Conservation (phyloP, 768 basidiomycete species). For the Hericium erinaceus region DNA sequence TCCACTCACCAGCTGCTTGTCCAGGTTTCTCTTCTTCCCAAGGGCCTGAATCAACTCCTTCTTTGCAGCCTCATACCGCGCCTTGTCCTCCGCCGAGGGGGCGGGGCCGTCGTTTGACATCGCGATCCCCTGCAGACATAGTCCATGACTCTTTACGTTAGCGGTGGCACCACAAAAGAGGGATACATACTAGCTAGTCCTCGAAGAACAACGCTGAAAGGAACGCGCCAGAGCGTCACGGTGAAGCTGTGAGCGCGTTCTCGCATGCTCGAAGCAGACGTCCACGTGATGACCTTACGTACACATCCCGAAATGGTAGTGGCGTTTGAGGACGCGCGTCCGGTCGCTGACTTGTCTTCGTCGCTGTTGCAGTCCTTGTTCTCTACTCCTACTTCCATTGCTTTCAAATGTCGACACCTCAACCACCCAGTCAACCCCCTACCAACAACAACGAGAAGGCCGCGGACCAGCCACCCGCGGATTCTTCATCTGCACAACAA, state of each 20-base stretch:
- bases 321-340: conserved; percentile 11
- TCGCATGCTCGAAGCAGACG: background rate
- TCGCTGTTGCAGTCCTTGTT: background rate
- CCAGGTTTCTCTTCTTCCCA: conserved; percentile 62
- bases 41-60: conserved; percentile 69
- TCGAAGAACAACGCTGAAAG: background rate
- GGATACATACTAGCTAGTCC: background rate
- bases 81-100: conserved; percentile 56
- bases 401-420: conserved; percentile 4
- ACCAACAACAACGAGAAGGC: conserved; percentile 26
- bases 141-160: conserved; percentile 2
- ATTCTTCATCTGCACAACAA: conserved; percentile 21
- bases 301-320: background rate
- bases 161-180: background rate
- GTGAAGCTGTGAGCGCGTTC: background rate
- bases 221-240: background rate
- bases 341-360: background rate
- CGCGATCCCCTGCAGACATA: background rate
- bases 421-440: conserved; percentile 20
- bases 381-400: conserved; percentile 6
- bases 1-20: conserved; percentile 63
- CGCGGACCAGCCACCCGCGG: conserved; percentile 27
- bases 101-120: conserved; percentile 32
- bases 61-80: conserved; percentile 61
- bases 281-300: background rate